These are phyloP conservation scores for Penicillium flavigenum DNA, from an alignment of 495 filamentous ascomycete species.

Conservation along the genomic window DNA sequence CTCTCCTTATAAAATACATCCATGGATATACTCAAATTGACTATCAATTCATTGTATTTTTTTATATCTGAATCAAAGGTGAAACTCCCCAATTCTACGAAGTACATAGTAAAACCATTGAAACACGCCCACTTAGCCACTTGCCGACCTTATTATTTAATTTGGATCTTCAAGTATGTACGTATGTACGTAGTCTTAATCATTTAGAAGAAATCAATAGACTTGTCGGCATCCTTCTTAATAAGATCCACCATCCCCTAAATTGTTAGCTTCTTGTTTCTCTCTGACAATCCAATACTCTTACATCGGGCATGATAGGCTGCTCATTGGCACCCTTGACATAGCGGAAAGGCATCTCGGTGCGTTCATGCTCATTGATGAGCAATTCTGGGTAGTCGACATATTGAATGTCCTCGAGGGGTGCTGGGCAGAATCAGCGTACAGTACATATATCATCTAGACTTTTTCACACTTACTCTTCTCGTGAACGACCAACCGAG, in stretches of 20 bases:
- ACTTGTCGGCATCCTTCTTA: slow-evolving; percentile 89
- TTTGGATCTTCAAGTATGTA: background rate
- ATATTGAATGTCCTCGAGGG: slow-evolving; percentile 73
- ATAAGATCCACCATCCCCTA: slow-evolving; percentile 95
- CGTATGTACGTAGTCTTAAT: background rate
- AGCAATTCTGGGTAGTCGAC: slow-evolving; percentile 84
- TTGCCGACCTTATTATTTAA: slow-evolving; percentile 4
- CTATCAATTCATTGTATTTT: background rate
- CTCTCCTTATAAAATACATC: no score
- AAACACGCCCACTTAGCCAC: slow-evolving; percentile 1
- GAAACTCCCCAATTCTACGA: background rate
- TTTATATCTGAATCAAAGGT: background rate
- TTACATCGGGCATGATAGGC: slow-evolving; percentile 87
- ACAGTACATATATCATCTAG: background rate
- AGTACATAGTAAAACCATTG: background rate
- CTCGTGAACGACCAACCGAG: slow-evolving; percentile 80
- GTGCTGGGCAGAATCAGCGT: slow-evolving; percentile 50
- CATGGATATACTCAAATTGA: no score
- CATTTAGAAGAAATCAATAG: slow-evolving; percentile 76
- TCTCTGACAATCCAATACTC: slow-evolving; percentile 17
- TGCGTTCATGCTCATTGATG: slow-evolving; percentile 88
- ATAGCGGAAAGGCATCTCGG: slow-evolving; percentile 97
- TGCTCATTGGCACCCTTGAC: slow-evolving; percentile 71
- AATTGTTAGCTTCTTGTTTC: background rate
- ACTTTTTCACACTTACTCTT: slow-evolving; percentile 54